Base-by-base conservation (phyloP, 371 early-diverging fungal genomes). In the Synchytrium microbalum region DNA sequence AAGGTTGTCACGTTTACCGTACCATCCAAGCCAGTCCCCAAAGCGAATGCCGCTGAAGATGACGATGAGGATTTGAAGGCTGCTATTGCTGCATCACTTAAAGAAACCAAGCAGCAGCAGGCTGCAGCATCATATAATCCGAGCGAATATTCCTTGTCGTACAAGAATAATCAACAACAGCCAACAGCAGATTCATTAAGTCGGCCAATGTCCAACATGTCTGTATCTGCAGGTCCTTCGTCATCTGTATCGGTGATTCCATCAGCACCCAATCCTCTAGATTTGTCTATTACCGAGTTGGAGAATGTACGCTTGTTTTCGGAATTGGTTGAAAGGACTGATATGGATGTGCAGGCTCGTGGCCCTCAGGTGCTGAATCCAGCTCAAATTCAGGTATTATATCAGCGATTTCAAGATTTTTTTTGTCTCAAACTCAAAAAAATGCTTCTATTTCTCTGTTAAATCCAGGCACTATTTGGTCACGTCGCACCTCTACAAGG, bases 1-100 rank as follows among this genome's bases (percentile, higher is more conserved):
- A 64, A 16, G 13, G 13, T 27, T 13, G 27, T 13, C 28, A 53
- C 53, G 3, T 64, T 27, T 2, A 23, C 46, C n/a, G 26, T 58
- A 24, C 0, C 61, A 2, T 26, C 64, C 2, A 59, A 32, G n/a
- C 61, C 69, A 0, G 56, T 32, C 68, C 74, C 33, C 10, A 13
- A 2, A 28, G n/a, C 26, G n/a, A 24, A 27, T 30, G 66, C 64
- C 13, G 80, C 81, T 1, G 86, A 84, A 1, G 86, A 88, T 13
- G 90, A 93, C 0, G 94, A 96, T 60, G 86, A 88, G 3, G 92
- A 93, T 66, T 66, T 96, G 24, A 85, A 87, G 54, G 91, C 91
- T 0, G 97, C 97, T 2, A 95, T 96, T 64, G 92, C 86, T 32
- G 98, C 93, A 1, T 95, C 95, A 1, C 74, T 97, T 59, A 76